These are phyloP conservation scores for Guyanaporus albipodus DNA, from an alignment of 768 basidiomycete genomes.

Conservation along the genomic window DNA sequence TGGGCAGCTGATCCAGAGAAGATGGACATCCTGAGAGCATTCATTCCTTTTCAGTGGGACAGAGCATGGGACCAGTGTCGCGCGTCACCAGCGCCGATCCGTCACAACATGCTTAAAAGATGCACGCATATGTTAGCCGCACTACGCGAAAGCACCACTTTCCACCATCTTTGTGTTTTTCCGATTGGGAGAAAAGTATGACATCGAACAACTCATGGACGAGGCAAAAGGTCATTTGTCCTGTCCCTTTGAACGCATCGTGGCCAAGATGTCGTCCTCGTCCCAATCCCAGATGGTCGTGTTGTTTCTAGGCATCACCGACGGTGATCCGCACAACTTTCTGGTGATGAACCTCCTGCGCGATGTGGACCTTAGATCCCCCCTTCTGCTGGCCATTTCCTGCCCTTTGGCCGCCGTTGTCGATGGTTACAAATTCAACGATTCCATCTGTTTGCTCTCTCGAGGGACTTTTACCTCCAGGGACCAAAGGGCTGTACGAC, in stretches of 20 bases:
- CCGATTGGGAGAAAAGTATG: slow-evolving; percentile 24
- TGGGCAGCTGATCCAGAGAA: too few relatives aligned
- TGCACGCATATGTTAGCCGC: too few relatives aligned
- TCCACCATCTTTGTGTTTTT: slow-evolving; percentile 9
- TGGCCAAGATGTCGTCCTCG: slow-evolving; percentile 2
- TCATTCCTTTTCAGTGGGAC: too few relatives aligned
- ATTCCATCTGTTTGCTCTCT: neutral
- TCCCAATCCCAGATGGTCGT: neutral
- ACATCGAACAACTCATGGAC: slow-evolving; percentile 7
- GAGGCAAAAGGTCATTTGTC: slow-evolving; percentile 10
- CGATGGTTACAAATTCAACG: slow-evolving; percentile 11
- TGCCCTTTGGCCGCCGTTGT: slow-evolving; percentile 6
- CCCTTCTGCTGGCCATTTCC: slow-evolving; percentile 5
- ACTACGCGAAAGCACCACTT: slow-evolving; percentile 6
- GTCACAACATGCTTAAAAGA: too few relatives aligned
- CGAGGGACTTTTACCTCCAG: slow-evolving; percentile 5
- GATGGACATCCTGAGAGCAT: too few relatives aligned
- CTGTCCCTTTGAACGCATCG: neutral
- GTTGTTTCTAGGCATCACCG: neutral
- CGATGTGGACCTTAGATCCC: neutral
- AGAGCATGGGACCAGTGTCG: too few relatives aligned
- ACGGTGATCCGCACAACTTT: slow-evolving; percentile 15
- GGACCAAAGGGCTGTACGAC: too few relatives aligned
- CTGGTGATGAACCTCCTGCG: slow-evolving; percentile 16
- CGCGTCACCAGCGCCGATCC: too few relatives aligned